Base-by-base conservation (phyloP, 371 early-diverging fungal genomes). In the Encephalitozoon cuniculi region DNA sequence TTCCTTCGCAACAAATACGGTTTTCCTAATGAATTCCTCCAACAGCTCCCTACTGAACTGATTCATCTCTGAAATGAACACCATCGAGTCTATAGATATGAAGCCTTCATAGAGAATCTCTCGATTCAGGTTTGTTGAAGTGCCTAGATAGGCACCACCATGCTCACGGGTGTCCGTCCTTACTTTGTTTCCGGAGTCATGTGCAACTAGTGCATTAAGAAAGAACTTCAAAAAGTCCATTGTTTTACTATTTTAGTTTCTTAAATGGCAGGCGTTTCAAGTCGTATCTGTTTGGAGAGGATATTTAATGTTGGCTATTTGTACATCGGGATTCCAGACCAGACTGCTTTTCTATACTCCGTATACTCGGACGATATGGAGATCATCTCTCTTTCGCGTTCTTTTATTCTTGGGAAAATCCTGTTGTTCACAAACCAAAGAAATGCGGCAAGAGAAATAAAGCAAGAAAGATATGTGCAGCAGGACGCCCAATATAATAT, bases 81-180 rank as follows among this genome's bases (percentile, higher is more conserved):
- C 34, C 1, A 74, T 12, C 34, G 41, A 40, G 23, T 74, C 51
- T 52, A 74, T 55, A 4, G 66, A 30, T 18, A 74, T 41, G 41
- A 74, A 74, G 34, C 75, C 23, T 67, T 74, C 75, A 46, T 74
- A 74, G 25, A 74, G 41, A 53, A 74, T 68, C 63, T 74, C 64
- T 39, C 63, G 39, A 26, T 52, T 67, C 26, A 74, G 28, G 34
- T 74, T 71, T 41, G 39, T 54, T 39, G 59, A 28, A 23, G 46
- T 25, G 5, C 28, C 40, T 3, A 41, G 18, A 12, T 59, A 26
- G 41, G 55, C 44, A 12, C 32, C 63, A 30, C 37, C 55, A 5
- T 12, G 21, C 0, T 15, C 34, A 28, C 21, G 34, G 8, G 2
- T 15, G 7, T 39, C 39, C 39, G 5, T 39, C 9, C 49, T 21